These are phyloP conservation scores for Dalechampia spathulata DNA, from an alignment of 441 rosid genomes.

Conservation along the genomic window DNA sequence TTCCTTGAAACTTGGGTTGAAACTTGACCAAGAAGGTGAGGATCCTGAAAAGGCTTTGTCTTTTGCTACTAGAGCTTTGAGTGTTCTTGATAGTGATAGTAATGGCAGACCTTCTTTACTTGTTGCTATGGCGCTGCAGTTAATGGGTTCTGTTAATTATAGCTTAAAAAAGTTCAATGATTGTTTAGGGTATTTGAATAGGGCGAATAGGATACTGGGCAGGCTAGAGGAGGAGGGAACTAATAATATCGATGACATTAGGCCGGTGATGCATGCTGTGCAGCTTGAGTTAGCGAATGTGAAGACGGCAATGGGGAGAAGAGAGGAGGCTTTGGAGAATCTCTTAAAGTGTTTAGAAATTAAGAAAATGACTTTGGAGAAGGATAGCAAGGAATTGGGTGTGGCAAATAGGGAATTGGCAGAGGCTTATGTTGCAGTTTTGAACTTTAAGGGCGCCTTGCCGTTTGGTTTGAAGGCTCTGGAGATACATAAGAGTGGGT, in stretches of 20 bases:
- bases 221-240: constrained; percentile 47
- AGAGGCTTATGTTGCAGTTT: constrained; percentile 75
- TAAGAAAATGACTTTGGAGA: constrained; percentile 57
- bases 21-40: constrained; percentile 81
- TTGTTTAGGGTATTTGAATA: constrained; percentile 68
- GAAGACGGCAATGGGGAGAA: constrained; percentile 84
- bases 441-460: constrained; percentile 80
- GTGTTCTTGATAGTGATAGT: constrained; percentile 38
- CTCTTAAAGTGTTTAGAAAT: constrained; percentile 69
- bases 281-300: constrained; percentile 77
- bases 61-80: constrained; percentile 63
- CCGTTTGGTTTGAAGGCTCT: constrained; percentile 65
- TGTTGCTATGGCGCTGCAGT: constrained; percentile 69
- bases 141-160: constrained; percentile 71
- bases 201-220: constrained; percentile 62
- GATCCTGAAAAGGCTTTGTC: constrained; percentile 59
- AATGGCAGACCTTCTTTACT: constrained; percentile 38
- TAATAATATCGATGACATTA: constrained; percentile 40
- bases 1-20: constrained; percentile 66
- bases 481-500: constrained; percentile 63
- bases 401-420: constrained; percentile 63
- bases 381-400: constrained; percentile 73
- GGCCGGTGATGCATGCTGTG: constrained; percentile 73
- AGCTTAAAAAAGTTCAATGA: constrained; percentile 66
- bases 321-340: constrained; percentile 86